A percentile compares a stretch with the other conserved stretches of the same genome.
Evolutionary conservation across 352 stramenopile genomes (phyloP).

Genomic region (Phytophthora citricola): DNA sequence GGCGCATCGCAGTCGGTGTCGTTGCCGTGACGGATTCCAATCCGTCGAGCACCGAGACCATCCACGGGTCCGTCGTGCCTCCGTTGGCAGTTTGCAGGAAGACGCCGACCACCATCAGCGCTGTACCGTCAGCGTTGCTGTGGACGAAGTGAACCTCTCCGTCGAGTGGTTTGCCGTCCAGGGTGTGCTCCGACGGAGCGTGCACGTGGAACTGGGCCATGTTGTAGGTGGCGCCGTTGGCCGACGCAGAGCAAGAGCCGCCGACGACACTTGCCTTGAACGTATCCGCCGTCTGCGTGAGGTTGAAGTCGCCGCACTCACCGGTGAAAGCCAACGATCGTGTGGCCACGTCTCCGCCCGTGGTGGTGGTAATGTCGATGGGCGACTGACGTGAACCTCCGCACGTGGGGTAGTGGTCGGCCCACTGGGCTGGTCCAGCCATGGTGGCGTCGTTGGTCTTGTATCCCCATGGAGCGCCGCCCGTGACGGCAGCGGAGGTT

Average conservation of each 20-base stretch:
- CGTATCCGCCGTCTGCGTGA: constrained; percentile 32
- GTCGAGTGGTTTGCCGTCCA: constrained; percentile 42
- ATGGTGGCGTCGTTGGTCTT: constrained; percentile 20
- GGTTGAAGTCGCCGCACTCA: constrained; percentile 15
- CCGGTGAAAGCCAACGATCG: constrained; percentile 6
- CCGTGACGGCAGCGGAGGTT: constrained; percentile 7
- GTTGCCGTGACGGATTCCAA: constrained; percentile 29
- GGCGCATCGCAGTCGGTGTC: not conserved
- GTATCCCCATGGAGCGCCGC: not conserved
- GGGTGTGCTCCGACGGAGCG: constrained; percentile 50
- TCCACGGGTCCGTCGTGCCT: constrained; percentile 29
- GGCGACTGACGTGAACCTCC: constrained; percentile 37
- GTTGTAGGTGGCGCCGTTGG: constrained; percentile 29
- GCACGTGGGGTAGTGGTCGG: constrained; percentile 22
- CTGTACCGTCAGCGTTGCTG: constrained; percentile 16
- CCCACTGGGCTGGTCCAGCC: constrained; percentile 28
- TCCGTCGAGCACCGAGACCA: constrained; percentile 32
- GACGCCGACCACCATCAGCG: constrained; percentile 47
- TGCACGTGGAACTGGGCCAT: constrained; percentile 57
- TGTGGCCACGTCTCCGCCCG: constrained; percentile 1
- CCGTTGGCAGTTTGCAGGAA: constrained; percentile 21
- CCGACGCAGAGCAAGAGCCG: constrained; percentile 12
- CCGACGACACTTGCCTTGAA: constrained; percentile 26
- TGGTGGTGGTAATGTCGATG: constrained; percentile 35
- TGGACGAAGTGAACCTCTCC: constrained; percentile 60